phyloP scores from a whole-genome alignment of 106 monocot genomes.

The Xerophyta viscosa region DNA sequence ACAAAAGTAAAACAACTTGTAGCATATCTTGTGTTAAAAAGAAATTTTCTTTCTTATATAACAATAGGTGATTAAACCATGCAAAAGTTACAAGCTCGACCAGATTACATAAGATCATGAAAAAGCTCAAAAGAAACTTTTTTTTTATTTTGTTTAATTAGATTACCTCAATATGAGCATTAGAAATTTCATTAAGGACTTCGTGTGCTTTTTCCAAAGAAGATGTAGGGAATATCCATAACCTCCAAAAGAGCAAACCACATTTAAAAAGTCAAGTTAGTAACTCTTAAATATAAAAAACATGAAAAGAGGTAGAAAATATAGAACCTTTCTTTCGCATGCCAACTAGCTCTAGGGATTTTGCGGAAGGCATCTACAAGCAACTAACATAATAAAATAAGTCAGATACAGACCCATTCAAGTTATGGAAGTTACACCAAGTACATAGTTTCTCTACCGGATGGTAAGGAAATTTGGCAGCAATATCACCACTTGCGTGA shows the following conservation, averaged over 20 bases:
- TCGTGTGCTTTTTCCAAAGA: constrained; percentile 64
- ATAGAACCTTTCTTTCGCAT: constrained; percentile 67
- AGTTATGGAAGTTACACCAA: background rate
- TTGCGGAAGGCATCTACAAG: constrained; percentile 66
- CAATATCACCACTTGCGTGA: constrained; percentile 72
- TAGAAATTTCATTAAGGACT: constrained; percentile 42
- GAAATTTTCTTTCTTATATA: background rate
- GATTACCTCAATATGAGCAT: constrained; percentile 69
- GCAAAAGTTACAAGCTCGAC: too few species aligned
- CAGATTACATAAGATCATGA: background rate
- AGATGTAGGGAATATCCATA: constrained; percentile 82
- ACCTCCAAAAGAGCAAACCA: constrained; percentile 21
- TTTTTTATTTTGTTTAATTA: too few species aligned
- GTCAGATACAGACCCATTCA: background rate
- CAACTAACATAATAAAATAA: constrained; percentile 23
- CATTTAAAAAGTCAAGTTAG: constrained; percentile 1
- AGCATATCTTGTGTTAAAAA: background rate
- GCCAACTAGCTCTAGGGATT: constrained; percentile 80
- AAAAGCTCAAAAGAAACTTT: too few species aligned
- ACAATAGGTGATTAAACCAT: background rate
- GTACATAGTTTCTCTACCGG: constrained; percentile 24
- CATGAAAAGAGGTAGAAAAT: background rate
- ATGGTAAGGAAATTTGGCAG: constrained; percentile 81
- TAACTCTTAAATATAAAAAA: background rate
- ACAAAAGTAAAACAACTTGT: background rate